Evolutionary conservation across 2,329 filamentous ascomycete species (phyloP), one percentile per base, ranked within the genome.

Genomic region (Dendryphion nanum): DNA sequence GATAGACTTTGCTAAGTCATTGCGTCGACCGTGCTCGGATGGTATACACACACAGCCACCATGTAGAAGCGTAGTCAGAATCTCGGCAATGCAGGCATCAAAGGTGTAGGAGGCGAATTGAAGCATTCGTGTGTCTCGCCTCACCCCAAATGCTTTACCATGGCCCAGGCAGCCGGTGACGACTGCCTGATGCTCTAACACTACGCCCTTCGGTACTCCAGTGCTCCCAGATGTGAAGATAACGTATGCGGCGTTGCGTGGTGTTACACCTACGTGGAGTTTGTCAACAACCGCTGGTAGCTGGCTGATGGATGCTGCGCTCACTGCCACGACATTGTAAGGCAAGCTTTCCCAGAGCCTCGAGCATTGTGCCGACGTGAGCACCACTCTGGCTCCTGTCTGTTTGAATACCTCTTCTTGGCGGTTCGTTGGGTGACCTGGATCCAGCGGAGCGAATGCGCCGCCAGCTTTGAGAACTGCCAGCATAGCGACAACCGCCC

Each of bases 41-140:
- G 75, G 72, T 5, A 77, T 71, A 51, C 72, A 75, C 17, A 76
- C 59, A 34, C 66, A 69, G 4, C 70, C 73, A 13, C 73, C 73
- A 4, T 54, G 54, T 6, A 61, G 59, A 14, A 76, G 59, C 0
- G 73, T 74, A 48, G 68, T 70, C 5, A 75, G 60, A 59, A 76
- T 73, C 42, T 72, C 73, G 51, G 69, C 65, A 28, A 73, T 71
- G 44, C 67, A 70, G 28, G 72, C 71, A 37, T 77, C 74, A 41
- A 76, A 77, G 7, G 71, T 72, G 33, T 40, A 36, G 13, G 60
- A 49, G 2, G 64, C 59, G 36, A 67, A 67, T 28, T 73, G 64
- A 12, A 80, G 68, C 5, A 80, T 74, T 5, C 83, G 71, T 13
- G 77, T 78, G 2, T 5, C 6, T 14, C 12, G 13, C 74, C 78